Conservation (phyloP, 768 basidiomycete species). For the Panaeolus papilionaceus region DNA sequence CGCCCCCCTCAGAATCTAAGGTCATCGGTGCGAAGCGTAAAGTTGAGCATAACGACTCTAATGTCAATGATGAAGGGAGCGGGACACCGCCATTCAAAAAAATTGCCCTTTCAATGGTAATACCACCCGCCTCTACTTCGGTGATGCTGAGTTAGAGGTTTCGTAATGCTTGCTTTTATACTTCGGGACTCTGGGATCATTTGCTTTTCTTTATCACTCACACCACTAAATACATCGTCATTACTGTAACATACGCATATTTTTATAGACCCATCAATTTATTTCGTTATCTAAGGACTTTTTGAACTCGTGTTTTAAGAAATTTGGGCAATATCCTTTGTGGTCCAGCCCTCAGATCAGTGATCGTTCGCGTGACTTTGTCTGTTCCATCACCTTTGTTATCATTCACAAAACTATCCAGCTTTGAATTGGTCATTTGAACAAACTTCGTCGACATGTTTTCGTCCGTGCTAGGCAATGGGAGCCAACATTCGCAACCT, state of each 20-base stretch:
- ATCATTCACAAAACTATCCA: neutral
- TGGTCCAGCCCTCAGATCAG: neutral
- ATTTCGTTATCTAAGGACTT: neutral
- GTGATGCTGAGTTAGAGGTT: neutral
- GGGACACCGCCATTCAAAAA: constrained; percentile 75
- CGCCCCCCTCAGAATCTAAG: constrained; percentile 56
- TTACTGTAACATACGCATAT: constrained; percentile 15
- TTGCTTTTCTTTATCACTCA: constrained; percentile 18
- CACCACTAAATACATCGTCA: constrained; percentile 3
- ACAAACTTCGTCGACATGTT: neutral
- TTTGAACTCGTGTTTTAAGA: neutral
- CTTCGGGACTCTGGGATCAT: constrained; percentile 16
- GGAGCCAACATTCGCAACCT: neutral
- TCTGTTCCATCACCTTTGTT: neutral
- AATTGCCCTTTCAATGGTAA: constrained; percentile 50
- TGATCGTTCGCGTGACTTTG: neutral
- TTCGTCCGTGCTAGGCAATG: neutral
- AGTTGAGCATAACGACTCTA: constrained; percentile 56
- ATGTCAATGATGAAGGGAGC: constrained; percentile 44
- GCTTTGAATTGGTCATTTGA: neutral
- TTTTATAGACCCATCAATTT: constrained; percentile 15
- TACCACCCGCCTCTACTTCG: neutral
- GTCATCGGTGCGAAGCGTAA: constrained; percentile 77
- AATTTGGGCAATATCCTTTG: neutral
- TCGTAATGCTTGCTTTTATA: constrained; percentile 1